Evolutionary conservation across 192 early-diverging fungal species (phyloP), one percentile per base, ranked within the genome.

Genomic region (Thamnidium elegans): DNA sequence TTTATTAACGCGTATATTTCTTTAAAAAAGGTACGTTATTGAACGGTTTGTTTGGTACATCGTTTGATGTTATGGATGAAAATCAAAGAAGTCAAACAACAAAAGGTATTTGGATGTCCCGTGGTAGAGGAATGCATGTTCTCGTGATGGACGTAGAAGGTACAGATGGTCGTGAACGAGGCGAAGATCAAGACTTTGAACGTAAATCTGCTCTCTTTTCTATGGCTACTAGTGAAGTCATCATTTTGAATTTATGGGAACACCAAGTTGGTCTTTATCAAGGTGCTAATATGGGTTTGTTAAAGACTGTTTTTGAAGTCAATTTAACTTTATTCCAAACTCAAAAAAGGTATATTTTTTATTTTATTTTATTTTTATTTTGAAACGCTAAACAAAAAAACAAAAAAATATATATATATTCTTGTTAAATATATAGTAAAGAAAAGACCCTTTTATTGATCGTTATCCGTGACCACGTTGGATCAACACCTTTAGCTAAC

Each of bases 161-260:
- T 65, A 98, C 96, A 0, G 97, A 99, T 70, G 97, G 97, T 39
- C 88, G 96, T 44, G 97, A 98, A 72, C 90, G 96, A 45, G 96
- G 97, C 56, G 97, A 99, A 79, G 91, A 99, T 69, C 94, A 97
- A 81, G 94, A 99, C 69, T 99, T 99, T 80, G 97, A 99, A 81
- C 85, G 97, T 58, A 99, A 98, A 76, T 92, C 89, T 68, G 96
- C 97, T 21, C 78, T 99, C 44, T 99, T 99, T 73, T 96, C 96
- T 14, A 81, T 99, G 67, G 95, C 97, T 0, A 93, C 92, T 11
- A 80, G 89, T 7, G 94, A 98, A 74, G 96, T 98, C 42, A 82
- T 99, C 46, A 88, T 99, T 48, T 86, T 99, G 58, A 99, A 99
- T 76, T 86, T 99, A 80, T 99, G 95, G 93, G 97, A 99, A 70